Conservation (phyloP, 129 eudicot genomes). For the Logfia minima region DNA sequence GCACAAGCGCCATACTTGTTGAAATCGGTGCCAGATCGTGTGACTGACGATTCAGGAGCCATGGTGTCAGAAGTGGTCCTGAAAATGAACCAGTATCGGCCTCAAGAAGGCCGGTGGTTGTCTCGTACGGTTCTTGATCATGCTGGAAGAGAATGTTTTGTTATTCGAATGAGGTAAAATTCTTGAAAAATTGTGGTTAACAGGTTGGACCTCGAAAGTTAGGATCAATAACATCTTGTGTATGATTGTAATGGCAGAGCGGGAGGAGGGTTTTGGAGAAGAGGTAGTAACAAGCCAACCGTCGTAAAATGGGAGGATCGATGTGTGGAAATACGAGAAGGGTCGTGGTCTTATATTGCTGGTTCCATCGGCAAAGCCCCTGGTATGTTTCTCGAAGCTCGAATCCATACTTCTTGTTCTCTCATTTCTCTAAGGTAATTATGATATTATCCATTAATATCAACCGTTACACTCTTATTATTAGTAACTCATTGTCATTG, state of each 20-base stretch:
- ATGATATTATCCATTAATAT: neutral
- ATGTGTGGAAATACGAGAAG: slow-evolving; percentile 71
- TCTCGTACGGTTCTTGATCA: slow-evolving; percentile 95
- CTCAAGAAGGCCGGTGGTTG: slow-evolving; percentile 95
- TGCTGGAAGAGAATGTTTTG: slow-evolving; percentile 87
- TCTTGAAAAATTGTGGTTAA: neutral
- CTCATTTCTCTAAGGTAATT: neutral
- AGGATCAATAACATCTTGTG: neutral
- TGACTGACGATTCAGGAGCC: slow-evolving; percentile 86
- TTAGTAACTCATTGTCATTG: neutral
- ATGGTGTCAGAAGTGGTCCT: slow-evolving; percentile 91
- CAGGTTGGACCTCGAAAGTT: neutral
- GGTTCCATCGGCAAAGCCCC: slow-evolving; percentile 88
- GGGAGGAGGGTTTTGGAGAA: slow-evolving; percentile 86
- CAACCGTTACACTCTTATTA: neutral
- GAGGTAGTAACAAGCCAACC: slow-evolving; percentile 76
- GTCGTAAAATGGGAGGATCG: slow-evolving; percentile 81
- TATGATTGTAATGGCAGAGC: slow-evolving; percentile 41
- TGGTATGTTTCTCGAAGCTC: slow-evolving; percentile 47
- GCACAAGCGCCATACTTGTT: slow-evolving; percentile 84
- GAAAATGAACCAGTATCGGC: slow-evolving; percentile 79
- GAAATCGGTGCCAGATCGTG: slow-evolving; percentile 89
- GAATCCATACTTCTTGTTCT: neutral
- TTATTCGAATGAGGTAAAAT: slow-evolving; percentile 71
- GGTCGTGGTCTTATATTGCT: slow-evolving; percentile 81